phyloP scores from a whole-genome alignment of 2,329 filamentous ascomycete species.

The Aspergillus novoparasiticus region DNA sequence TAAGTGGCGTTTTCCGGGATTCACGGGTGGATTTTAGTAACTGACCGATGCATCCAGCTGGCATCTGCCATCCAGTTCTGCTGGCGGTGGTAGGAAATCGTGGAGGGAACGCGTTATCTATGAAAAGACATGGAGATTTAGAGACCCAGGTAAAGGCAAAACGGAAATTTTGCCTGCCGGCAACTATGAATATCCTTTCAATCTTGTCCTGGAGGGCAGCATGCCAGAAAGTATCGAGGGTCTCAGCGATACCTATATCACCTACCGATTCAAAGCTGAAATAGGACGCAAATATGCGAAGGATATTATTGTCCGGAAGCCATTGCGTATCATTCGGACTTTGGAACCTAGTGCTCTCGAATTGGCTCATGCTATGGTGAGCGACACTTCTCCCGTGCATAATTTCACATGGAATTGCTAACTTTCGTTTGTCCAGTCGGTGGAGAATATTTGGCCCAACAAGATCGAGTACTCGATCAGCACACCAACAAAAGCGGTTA shows the following conservation, averaged over 20 bases:
- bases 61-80: conserved; percentile 40
- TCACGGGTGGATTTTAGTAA: neutral
- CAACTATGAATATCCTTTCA: conserved; percentile 84
- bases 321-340: conserved; percentile 75
- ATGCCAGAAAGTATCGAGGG: conserved; percentile 88
- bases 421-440: conserved; percentile 53
- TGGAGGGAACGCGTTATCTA: conserved; percentile 58
- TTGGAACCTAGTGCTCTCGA: conserved; percentile 75
- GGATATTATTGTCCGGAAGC: conserved; percentile 79
- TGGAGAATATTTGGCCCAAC: conserved; percentile 97
- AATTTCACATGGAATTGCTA: conserved; percentile 7
- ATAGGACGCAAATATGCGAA: conserved; percentile 88
- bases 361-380: conserved; percentile 79
- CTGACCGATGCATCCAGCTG: conserved; percentile 27
- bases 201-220: conserved; percentile 68
- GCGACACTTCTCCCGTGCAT: conserved; percentile 7
- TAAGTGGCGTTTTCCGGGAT: conserved; percentile 48
- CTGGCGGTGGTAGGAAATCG: conserved; percentile 39
- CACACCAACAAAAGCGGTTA: conserved; percentile 89
- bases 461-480: conserved; percentile 96
- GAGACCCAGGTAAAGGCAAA: conserved; percentile 52
- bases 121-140: conserved; percentile 72
- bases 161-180: conserved; percentile 65
- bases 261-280: conserved; percentile 89
- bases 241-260: conserved; percentile 79